Base-by-base conservation (phyloP, 371 early-diverging fungal genomes). In the Gilbertella persicaria region DNA sequence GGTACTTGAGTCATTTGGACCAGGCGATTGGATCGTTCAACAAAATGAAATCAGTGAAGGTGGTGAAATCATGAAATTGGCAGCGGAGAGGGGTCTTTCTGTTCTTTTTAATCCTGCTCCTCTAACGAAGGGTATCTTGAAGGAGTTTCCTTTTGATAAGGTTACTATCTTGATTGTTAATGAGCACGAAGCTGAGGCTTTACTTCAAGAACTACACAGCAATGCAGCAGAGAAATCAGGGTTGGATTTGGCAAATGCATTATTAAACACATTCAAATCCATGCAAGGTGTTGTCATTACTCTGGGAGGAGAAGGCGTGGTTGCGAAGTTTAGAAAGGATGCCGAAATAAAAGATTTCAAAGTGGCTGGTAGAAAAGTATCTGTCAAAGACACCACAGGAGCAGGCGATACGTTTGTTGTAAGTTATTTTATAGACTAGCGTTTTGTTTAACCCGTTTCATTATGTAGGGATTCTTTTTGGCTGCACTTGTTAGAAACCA, bases 21-120 rank as follows among this genome's bases (percentile, higher is more conserved):
- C 61, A 10, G 81, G 85, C 29, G 87, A 87, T 49, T 82, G 83
- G 83, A 66, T 93, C 14, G 62, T 94, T 5, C 77, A 90, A 62
- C 95, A 94, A 46, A 95, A 94, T 67, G 97, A 96, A 60, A 89
- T 92, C 29, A 87, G 85, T 53, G 59, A 69, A 7, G 89, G 89
- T 24, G 86, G 84, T 3, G 83, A 78, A 4, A 85, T 89, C 16
- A 80, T 92, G 68, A 58, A 62, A 0, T 62, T 71, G 5, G 88
- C 87, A 9, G 79, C 71, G 20, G 67, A 75, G 21, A 64, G 67
- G 49, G 87, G 83, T 2, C 50, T 94, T 61, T 79, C 71, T 30
- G 75, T 93, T 1, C 67, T 89, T 40, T 88, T 92, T 66, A 96
- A 96, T 62, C 94, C 96, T 1, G 91, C 96, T 5, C 96, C 96